Evolutionary conservation across 179 eudicot species (phyloP).

Genomic region (Silene vulgaris): DNA sequence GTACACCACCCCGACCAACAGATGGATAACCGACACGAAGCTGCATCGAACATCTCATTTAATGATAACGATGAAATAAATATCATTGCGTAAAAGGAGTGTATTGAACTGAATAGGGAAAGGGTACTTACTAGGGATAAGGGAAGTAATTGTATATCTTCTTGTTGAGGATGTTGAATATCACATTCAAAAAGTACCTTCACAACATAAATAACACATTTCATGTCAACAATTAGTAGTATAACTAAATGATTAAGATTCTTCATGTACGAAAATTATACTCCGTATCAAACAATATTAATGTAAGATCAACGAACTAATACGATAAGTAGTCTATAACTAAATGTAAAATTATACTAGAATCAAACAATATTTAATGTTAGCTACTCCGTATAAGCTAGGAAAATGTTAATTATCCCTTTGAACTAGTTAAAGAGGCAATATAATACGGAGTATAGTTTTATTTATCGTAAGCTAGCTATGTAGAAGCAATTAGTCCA

Average conservation of each 20-base stretch:
- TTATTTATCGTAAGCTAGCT: too few relatives aligned
- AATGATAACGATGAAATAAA: too few relatives aligned
- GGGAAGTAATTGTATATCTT: conserved; percentile 98
- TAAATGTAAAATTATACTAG: too few relatives aligned
- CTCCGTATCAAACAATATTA: too few relatives aligned
- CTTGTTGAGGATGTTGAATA: conserved; percentile 97
- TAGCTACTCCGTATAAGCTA: too few relatives aligned
- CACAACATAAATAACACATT: conserved; percentile 7
- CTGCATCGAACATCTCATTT: conserved; percentile 31
- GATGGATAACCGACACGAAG: conserved; percentile 87
- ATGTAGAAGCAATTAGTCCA: too few relatives aligned
- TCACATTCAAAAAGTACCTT: conserved; percentile 95
- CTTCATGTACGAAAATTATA: background rate
- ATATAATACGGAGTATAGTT: too few relatives aligned
- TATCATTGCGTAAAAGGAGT: background rate
- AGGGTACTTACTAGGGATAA: conserved; percentile 74
- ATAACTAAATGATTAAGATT: too few relatives aligned
- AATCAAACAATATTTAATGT: too few relatives aligned
- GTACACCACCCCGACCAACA: conserved; percentile 77
- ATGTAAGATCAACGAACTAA: background rate
- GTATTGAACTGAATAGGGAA: background rate
- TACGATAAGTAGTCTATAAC: background rate
- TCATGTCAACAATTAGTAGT: too few relatives aligned
- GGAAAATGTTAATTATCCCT: background rate
- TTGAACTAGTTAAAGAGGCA: too few relatives aligned